Conservation (phyloP, 1,139 yeast species). For the Hanseniaspora uvarum region DNA sequence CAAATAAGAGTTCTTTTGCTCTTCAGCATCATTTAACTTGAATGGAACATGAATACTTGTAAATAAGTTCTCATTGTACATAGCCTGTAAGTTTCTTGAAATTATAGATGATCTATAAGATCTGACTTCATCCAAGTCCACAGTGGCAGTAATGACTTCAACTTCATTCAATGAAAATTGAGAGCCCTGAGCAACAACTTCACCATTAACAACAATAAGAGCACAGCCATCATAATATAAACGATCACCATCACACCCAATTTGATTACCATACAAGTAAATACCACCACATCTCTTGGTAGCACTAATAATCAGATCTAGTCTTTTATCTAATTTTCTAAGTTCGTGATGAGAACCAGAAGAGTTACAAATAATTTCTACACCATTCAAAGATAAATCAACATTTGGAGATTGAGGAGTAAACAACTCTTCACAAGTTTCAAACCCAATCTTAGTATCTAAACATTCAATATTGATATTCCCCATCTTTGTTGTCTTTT, state of each 20-base stretch:
- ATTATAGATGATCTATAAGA: slow-evolving; percentile 60
- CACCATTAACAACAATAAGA: slow-evolving; percentile 80
- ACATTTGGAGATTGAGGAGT: slow-evolving; percentile 96
- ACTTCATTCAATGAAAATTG: slow-evolving; percentile 85
- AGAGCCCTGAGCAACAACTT: slow-evolving; percentile 81
- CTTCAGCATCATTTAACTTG: slow-evolving; percentile 49
- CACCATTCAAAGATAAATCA: slow-evolving; percentile 85
- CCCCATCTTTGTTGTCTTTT: slow-evolving; percentile 64
- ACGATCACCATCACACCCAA: slow-evolving; percentile 97
- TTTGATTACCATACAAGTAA: slow-evolving; percentile 84
- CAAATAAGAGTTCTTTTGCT: slow-evolving; percentile 52
- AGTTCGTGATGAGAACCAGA: slow-evolving; percentile 95
- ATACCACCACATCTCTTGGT: slow-evolving; percentile 95
- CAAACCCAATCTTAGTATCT: slow-evolving; percentile 87
- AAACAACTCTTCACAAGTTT: slow-evolving; percentile 93
- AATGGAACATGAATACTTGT: slow-evolving; percentile 52
- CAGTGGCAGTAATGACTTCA: slow-evolving; percentile 86
- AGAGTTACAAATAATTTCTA: slow-evolving; percentile 88
- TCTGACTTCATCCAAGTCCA: slow-evolving; percentile 84
- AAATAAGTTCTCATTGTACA: slow-evolving; percentile 41
- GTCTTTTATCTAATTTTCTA: slow-evolving; percentile 73
- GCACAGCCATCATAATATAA: slow-evolving; percentile 96
- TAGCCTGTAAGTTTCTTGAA: slow-evolving; percentile 72
- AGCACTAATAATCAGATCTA: slow-evolving; percentile 79
- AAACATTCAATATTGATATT: slow-evolving; percentile 76